These are phyloP conservation scores for Sphaerulina musiva DNA, from an alignment of 2,329 filamentous ascomycete genomes.

Conservation along the genomic window DNA sequence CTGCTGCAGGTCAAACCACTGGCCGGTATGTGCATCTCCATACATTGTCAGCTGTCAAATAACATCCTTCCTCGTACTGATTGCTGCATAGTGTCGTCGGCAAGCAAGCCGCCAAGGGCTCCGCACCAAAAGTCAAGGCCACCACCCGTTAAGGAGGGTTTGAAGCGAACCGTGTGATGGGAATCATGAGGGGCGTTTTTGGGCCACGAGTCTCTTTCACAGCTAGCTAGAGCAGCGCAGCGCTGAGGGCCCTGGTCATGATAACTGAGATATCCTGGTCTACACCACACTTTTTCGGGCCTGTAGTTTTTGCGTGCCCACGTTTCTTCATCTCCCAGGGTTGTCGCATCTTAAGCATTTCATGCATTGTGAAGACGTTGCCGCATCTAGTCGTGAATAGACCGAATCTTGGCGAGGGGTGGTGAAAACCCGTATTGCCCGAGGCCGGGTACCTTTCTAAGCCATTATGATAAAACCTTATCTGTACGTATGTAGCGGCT, in stretches of 20 bases:
- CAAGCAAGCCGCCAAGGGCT: slow-evolving; percentile 97
- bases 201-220: slow-evolving; percentile 8
- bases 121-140: slow-evolving; percentile 74
- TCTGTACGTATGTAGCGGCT: too few relatives aligned
- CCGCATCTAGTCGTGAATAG: too few relatives aligned
- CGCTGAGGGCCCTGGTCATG: slow-evolving; percentile 14
- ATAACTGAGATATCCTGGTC: slow-evolving; percentile 8
- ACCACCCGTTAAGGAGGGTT: slow-evolving; percentile 65
- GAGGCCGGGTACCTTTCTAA: too few relatives aligned
- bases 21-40: slow-evolving; percentile 41
- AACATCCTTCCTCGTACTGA: not conserved
- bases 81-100: slow-evolving; percentile 58
- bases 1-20: slow-evolving; percentile 65
- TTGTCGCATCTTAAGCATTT: too few relatives aligned
- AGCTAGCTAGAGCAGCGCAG: slow-evolving; percentile 11
- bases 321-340: too few relatives aligned
- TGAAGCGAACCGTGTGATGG: not conserved
- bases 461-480: too few relatives aligned
- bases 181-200: slow-evolving; percentile 9
- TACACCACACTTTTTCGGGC: not conserved
- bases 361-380: too few relatives aligned
- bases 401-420: too few relatives aligned
- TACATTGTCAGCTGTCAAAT: not conserved
- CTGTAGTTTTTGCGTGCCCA: too few relatives aligned
- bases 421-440: too few relatives aligned